phyloP scores from a whole-genome alignment of 148 eudicot species.

The Arctostaphylos glauca region DNA sequence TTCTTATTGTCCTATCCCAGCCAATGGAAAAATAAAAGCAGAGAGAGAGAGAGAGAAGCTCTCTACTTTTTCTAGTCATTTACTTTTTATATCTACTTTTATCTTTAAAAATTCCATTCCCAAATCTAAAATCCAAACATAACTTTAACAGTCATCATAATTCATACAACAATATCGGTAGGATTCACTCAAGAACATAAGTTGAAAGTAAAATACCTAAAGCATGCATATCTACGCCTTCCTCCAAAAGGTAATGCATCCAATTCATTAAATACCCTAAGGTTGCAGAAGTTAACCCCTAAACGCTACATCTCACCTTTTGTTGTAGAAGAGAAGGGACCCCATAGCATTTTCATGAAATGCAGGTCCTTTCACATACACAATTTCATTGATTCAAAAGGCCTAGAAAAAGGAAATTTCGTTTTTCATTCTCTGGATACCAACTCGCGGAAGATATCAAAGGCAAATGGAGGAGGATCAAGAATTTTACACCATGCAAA shows the following conservation, averaged over 20 bases:
- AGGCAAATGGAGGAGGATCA: constrained; percentile 2
- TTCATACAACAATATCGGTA: not conserved
- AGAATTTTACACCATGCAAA: not conserved
- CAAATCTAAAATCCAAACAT: not conserved
- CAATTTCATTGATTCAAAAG: not conserved
- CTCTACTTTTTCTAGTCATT: not conserved
- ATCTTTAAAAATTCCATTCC: not conserved
- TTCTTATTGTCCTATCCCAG: not conserved
- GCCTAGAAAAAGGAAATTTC: not conserved
- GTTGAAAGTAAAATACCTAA: not conserved
- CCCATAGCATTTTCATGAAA: not conserved
- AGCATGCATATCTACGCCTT: too few relatives aligned
- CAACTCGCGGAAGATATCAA: not conserved
- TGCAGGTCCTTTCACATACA: not conserved
- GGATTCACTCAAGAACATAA: not conserved
- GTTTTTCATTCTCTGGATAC: not conserved
- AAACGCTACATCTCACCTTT: not conserved
- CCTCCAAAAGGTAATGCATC: too few relatives aligned
- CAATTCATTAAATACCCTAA: not conserved
- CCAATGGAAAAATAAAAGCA: not conserved
- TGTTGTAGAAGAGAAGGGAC: not conserved
- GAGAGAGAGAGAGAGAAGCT: not conserved
- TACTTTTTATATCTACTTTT: not conserved
- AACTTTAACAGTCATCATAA: not conserved
- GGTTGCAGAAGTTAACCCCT: not conserved